Conservation (phyloP, 495 filamentous ascomycete species). For the Podospora sp. region DNA sequence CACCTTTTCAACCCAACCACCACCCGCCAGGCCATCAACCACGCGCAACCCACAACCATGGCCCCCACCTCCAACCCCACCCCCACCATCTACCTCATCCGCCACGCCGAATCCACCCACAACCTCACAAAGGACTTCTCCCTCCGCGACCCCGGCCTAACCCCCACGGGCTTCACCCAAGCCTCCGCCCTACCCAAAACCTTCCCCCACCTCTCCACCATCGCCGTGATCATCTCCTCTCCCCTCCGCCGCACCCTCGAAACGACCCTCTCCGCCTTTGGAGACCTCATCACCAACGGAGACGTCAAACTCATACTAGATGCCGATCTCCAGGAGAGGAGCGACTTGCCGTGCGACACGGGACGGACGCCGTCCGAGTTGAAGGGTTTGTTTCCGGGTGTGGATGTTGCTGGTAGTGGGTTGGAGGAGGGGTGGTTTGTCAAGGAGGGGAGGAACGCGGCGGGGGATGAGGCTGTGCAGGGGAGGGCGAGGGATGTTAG, state of each 20-base stretch:
- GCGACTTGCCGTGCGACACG: conserved; percentile 43
- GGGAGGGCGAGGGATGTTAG: conserved; percentile 23
- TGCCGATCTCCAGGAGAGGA: conserved; percentile 40
- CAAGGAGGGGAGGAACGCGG: conserved; percentile 27
- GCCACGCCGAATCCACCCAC: conserved; percentile 37
- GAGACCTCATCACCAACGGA: not conserved
- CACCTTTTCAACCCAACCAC: no score
- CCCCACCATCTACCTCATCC: conserved; percentile 31
- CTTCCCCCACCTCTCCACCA: conserved; percentile 19
- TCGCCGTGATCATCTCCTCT: conserved; percentile 29
- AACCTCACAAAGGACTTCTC: conserved; percentile 37
- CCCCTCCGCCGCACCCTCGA: conserved; percentile 33
- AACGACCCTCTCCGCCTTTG: conserved; percentile 28
- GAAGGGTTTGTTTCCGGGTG: conserved; percentile 17
- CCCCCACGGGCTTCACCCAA: conserved; percentile 25
- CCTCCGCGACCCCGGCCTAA: conserved; percentile 33
- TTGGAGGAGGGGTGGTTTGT: conserved; percentile 22
- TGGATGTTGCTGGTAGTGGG: conserved; percentile 7
- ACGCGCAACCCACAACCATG: not conserved
- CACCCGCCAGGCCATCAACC: not conserved
- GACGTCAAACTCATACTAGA: conserved; percentile 28
- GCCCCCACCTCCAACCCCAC: no score
- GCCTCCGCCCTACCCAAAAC: conserved; percentile 18
- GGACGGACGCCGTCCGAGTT: conserved; percentile 33
- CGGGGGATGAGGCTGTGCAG: conserved; percentile 25